Conservation (phyloP, 164 flowering plant genomes). For the Stephania japonica region DNA sequence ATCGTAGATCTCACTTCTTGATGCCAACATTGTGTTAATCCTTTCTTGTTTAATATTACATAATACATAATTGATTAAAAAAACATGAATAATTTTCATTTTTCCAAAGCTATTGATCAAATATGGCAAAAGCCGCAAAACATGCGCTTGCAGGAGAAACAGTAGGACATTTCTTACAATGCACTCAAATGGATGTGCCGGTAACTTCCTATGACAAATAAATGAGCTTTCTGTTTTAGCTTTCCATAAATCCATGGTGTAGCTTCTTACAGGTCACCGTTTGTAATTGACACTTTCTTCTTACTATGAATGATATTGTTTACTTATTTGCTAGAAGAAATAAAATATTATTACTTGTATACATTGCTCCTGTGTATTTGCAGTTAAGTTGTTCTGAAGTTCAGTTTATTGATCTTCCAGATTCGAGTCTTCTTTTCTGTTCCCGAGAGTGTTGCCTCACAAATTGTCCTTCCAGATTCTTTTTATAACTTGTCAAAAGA, state of each 20-base stretch:
- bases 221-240: background rate
- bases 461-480: slow-evolving; percentile 75
- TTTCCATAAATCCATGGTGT: background rate
- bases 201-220: background rate
- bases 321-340: background rate
- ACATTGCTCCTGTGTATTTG: background rate
- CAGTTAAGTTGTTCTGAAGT: background rate
- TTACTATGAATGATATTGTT: background rate
- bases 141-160: background rate
- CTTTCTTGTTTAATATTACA: too few relatives aligned
- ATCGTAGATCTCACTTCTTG: too few relatives aligned
- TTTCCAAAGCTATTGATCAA: background rate
- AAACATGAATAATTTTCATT: too few relatives aligned
- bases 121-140: background rate
- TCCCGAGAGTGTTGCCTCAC: slow-evolving; percentile 70
- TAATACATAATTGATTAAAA: too few relatives aligned
- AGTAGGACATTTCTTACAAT: background rate
- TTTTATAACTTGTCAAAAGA: slow-evolving; percentile 66
- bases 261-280: background rate
- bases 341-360: background rate
- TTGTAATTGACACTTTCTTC: background rate
- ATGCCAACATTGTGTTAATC: too few relatives aligned
- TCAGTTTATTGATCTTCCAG: slow-evolving; percentile 25
- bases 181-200: background rate
- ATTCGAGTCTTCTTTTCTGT: slow-evolving; percentile 81